Evolutionary conservation across 106 monocot species (phyloP).

Genomic region (Acorus calamus): DNA sequence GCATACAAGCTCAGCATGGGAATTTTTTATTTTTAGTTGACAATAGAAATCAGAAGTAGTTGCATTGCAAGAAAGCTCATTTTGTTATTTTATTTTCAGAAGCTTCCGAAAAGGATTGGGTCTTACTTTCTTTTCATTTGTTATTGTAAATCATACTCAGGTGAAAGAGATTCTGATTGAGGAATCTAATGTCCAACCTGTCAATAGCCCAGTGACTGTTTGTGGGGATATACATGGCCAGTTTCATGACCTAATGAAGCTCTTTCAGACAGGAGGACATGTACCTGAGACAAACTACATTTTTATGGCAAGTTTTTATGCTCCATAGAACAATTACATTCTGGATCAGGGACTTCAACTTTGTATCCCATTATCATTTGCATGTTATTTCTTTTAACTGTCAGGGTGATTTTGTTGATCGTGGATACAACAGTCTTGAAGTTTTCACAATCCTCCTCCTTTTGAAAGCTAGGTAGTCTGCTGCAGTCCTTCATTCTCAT

Average conservation of each 20-base stretch:
- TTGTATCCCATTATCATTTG: too few relatives aligned
- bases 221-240: slow-evolving; percentile 79
- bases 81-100: too few relatives aligned
- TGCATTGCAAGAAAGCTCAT: too few relatives aligned
- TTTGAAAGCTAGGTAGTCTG: slow-evolving; percentile 61
- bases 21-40: too few relatives aligned
- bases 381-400: not conserved
- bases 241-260: slow-evolving; percentile 79
- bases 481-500: too few relatives aligned
- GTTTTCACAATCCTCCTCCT: slow-evolving; percentile 83
- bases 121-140: not conserved
- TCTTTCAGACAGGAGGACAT: slow-evolving; percentile 71
- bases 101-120: too few relatives aligned
- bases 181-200: slow-evolving; percentile 76
- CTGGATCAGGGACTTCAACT: too few relatives aligned
- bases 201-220: slow-evolving; percentile 72
- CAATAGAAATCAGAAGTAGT: too few relatives aligned
- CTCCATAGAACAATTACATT: not conserved
- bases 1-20: too few relatives aligned
- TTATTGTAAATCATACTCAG: slow-evolving; percentile 3
- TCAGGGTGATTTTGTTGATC: slow-evolving; percentile 87
- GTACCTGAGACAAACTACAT: slow-evolving; percentile 80
- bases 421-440: slow-evolving; percentile 77
- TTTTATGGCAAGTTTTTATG: slow-evolving; percentile 41
- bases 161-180: slow-evolving; percentile 65